These are phyloP conservation scores for Sordariomycetes sp. DNA, from an alignment of 2,329 filamentous ascomycete species.

Conservation along the genomic window DNA sequence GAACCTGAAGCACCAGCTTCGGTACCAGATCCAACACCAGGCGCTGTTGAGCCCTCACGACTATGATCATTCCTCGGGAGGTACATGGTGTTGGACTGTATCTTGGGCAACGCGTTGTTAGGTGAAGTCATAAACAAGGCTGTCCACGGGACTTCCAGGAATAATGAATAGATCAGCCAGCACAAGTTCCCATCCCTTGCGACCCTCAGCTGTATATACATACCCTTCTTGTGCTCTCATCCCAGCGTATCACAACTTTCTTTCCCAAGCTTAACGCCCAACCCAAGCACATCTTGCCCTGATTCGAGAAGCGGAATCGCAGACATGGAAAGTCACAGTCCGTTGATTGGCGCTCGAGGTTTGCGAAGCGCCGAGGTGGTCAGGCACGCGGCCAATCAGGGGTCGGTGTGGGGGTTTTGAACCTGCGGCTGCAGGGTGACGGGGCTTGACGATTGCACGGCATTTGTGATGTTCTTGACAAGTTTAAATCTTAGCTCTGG, in stretches of 20 bases:
- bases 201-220: too few relatives aligned
- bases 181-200: too few relatives aligned
- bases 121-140: too few relatives aligned
- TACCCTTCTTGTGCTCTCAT: too few relatives aligned
- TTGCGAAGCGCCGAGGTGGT: conserved; percentile 18
- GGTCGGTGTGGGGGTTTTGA: not conserved
- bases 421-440: conserved; percentile 1
- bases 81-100: conserved; percentile 1
- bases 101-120: too few relatives aligned
- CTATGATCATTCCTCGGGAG: conserved; percentile 2
- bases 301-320: not conserved
- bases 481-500: too few relatives aligned
- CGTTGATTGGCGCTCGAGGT: conserved; percentile 16
- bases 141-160: too few relatives aligned
- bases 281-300: not conserved
- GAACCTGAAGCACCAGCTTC: conserved; percentile 60
- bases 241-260: not conserved
- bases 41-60: conserved; percentile 19
- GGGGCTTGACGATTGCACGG: not conserved
- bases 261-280: conserved; percentile 1
- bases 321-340: conserved; percentile 1
- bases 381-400: conserved; percentile 17
- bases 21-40: conserved; percentile 30
- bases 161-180: too few relatives aligned
- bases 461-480: too few relatives aligned